A percentile compares a stretch with the other conserved stretches of the same genome.
Conservation (phyloP, 2,329 filamentous ascomycete species). For the Monosporascus sp. region DNA sequence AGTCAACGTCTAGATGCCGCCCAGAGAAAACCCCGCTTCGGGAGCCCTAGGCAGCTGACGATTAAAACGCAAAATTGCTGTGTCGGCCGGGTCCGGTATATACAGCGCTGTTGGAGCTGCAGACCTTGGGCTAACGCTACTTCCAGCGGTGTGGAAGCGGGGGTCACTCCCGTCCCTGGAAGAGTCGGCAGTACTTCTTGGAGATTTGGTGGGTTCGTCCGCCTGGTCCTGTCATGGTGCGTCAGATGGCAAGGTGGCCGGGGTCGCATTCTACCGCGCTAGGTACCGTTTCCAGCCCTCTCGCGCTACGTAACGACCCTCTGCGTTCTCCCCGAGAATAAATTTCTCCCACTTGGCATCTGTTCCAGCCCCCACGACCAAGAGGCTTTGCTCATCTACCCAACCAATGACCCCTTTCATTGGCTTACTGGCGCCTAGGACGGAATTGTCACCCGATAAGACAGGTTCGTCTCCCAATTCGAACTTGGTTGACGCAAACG, state of each 20-base stretch:
- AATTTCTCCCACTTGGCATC: slow-evolving; percentile 90
- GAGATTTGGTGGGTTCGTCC: background rate
- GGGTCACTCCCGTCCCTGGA: too few relatives aligned
- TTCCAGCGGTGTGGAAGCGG: too few relatives aligned
- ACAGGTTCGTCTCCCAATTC: slow-evolving; percentile 72
- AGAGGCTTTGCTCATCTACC: slow-evolving; percentile 66
- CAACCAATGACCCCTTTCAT: slow-evolving; percentile 85
- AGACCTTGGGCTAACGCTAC: too few relatives aligned
- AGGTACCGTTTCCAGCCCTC: slow-evolving; percentile 83
- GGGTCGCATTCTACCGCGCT: slow-evolving; percentile 16
- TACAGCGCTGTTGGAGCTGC: too few relatives aligned
- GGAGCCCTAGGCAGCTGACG: background rate
- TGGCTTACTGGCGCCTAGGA: slow-evolving; percentile 51
- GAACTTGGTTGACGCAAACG: slow-evolving; percentile 75
- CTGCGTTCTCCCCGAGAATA: slow-evolving; percentile 60
- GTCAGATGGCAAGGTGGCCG: slow-evolving; percentile 2
- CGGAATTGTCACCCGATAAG: slow-evolving; percentile 34
- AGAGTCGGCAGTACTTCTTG: too few relatives aligned
- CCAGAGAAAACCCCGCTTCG: background rate
- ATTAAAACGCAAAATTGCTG: background rate
- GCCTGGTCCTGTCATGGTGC: background rate
- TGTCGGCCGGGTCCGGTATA: too few relatives aligned
- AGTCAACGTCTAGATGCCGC: background rate
- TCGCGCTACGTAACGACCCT: slow-evolving; percentile 61
- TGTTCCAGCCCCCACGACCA: slow-evolving; percentile 73